Evolutionary conservation across 2,329 filamentous ascomycete species (phyloP), one percentile per base, ranked within the genome.

Genomic region (Chaetomiaceae sp.): DNA sequence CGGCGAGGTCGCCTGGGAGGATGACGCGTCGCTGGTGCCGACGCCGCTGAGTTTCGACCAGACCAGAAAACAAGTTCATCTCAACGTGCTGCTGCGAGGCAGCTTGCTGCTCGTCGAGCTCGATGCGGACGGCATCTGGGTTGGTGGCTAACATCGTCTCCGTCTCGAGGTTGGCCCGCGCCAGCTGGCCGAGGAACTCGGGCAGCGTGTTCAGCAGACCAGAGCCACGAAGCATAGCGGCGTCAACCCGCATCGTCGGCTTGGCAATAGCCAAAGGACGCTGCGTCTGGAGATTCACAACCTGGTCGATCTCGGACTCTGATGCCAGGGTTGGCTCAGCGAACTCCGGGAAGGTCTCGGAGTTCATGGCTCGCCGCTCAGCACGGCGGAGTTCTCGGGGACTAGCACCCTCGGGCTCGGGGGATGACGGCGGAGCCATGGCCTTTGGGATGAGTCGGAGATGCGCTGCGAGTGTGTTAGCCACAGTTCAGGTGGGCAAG

Each of bases 121-220:
- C 62, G 14, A 63, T 48, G 7, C 50, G 43, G 37, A 47, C 54
- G n/a, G 46, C 52, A n/a, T 42, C 42, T 30, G 54, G 54, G 32
- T 56, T 50, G 51, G n/a, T 55, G 41, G 57, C 58, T 38, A 59
- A 53, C 29, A 46, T 13, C 5, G 56, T 56, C 40, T 60, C 46
- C 2, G 48, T 52, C 34, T 62, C 58, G 9, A 56, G 49, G 42
- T 63, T 60, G 27, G 54, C 54, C 1, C 53, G 57, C 6, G 63
- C 58, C 2, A 65, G 48, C 56, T 62, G 59, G 14, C 58, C 56
- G 9, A 65, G 48, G 40, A 65, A 65, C 46, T 61, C 61, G n/a
- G 63, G 63, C 6, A 65, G 52, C 1, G 40, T 44, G 33, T 38
- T 20, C 30, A 62, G 23, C 2, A 65, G 51, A 20, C 56, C 62